Percentiles rank a stretch among this genome's conserved stretches.
These are phyloP conservation scores for Solanum rostratum DNA, from an alignment of 257 asterid genomes.

Conservation along the genomic window DNA sequence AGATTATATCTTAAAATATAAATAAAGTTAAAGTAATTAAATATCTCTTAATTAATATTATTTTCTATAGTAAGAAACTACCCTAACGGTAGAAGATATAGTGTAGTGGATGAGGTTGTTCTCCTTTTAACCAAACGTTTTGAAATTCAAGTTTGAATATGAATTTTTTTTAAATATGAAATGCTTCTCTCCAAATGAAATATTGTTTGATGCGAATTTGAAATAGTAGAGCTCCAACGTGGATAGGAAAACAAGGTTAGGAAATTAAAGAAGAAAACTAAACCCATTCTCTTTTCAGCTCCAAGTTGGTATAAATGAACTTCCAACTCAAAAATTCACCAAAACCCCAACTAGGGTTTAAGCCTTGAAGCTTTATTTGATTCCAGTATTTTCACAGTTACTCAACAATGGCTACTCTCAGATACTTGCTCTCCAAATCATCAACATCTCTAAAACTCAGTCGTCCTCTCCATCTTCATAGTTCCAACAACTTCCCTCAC, in stretches of 20 bases:
- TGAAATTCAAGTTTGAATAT: too few species aligned
- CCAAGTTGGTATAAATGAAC: background rate
- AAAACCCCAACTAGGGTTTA: background rate
- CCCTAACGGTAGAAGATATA: too few species aligned
- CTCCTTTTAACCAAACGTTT: too few species aligned
- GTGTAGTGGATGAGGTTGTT: too few species aligned
- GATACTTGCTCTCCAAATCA: constrained; percentile 39
- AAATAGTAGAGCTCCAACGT: too few species aligned
- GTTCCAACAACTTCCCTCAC: constrained; percentile 7
- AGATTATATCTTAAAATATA: background rate
- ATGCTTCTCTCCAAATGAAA: too few species aligned
- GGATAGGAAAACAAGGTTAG: too few species aligned
- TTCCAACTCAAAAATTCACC: background rate
- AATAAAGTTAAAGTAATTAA: too few species aligned
- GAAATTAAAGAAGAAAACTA: too few species aligned
- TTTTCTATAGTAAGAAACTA: too few species aligned
- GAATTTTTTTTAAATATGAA: too few species aligned
- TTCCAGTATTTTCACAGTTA: background rate
- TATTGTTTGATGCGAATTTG: too few species aligned
- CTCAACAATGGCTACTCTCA: constrained; percentile 34
- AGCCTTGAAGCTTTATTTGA: background rate
- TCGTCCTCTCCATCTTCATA: background rate
- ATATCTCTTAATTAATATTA: background rate
- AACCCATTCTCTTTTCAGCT: background rate
- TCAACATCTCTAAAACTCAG: constrained; percentile 13